Percentiles rank a stretch among this genome's conserved stretches.
phyloP scores from a whole-genome alignment of 2,329 filamentous ascomycete species.

The Pestalotiopsis sp. region DNA sequence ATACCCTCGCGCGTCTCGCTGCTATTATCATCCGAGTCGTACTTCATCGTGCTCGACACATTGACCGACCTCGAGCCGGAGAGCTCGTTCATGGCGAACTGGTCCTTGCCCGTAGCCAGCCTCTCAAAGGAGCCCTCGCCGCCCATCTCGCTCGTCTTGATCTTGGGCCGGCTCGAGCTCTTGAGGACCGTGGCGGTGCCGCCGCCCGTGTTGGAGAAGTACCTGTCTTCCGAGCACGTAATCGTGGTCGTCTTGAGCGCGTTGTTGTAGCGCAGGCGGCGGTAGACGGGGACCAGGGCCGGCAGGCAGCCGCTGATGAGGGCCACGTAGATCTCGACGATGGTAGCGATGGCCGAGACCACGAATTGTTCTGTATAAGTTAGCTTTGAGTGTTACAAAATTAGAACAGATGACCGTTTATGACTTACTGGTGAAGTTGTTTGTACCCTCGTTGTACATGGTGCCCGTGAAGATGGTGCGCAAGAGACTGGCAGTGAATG shows the following conservation, averaged over 20 bases:
- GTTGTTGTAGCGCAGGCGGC: constrained; percentile 19
- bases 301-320: constrained; percentile 23
- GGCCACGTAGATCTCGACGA: constrained; percentile 21
- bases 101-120: background rate
- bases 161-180: background rate
- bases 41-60: background rate
- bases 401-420: background rate
- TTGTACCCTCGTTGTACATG: background rate
- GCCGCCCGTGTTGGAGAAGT: background rate
- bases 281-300: constrained; percentile 20
- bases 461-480: constrained; percentile 7
- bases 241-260: background rate
- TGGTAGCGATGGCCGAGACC: constrained; percentile 9
- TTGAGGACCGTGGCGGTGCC: background rate
- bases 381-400: background rate
- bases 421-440: background rate
- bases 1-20: background rate
- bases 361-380: constrained; percentile 13
- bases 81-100: background rate
- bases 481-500: constrained; percentile 12
- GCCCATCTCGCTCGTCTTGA: background rate
- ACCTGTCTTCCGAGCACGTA: background rate
- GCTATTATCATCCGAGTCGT: background rate
- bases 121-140: constrained; percentile 1
- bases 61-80: background rate